Evolutionary conservation across 768 basidiomycete genomes (phyloP), one percentile per base, ranked within the genome.

Genomic region (Kwoniella europaea): DNA sequence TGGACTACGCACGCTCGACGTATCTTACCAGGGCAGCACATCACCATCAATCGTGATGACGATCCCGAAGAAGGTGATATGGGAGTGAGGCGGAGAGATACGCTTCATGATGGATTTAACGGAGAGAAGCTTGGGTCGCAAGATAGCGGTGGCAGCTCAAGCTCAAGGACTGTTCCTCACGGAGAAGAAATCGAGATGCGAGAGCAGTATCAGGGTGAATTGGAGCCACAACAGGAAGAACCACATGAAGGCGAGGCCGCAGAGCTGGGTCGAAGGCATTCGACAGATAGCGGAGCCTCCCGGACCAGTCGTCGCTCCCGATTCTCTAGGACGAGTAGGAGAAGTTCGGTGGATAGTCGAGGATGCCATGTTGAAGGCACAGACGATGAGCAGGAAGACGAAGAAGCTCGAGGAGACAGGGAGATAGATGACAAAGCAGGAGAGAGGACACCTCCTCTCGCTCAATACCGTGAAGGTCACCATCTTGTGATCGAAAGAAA

Each of bases 11-110:
- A 91, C 73, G 90, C 91, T 18, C 86, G 89, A 44, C 87, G 89
- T 50, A 89, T 95, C 61, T 85, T 86, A 13, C 88, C 90, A 0
- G 90, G 88, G 4, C 90, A 91, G 63, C 90, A 91, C 56, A 89
- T 96, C 71, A 88, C 93, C 44, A 91, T 96, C 80, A 96, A 97
- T 79, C 87, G 92, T 22, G 94, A 96, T 79, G 85, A 84, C 55
- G 85, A 85, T 61, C 84, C 71, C 0, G 82, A 83, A 50, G 85
- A 84, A 16, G 87, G 88, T 82, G 90, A 91, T 80, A 80, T 86
- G 22, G 88, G 88, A 9, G 77, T 86, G 35, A 68, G 78, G 42
- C 6, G 82, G 53, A 68, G 74, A 61, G 63, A 65, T 29, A 56
- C 69, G 3, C 27, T 46, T n/a, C 15, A 61, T 16, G 63, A 65